Percentiles rank a stretch among this genome's conserved stretches.
These are phyloP conservation scores for Fusarium sp. DNA, from an alignment of 2,329 filamentous ascomycete genomes.

Conservation along the genomic window DNA sequence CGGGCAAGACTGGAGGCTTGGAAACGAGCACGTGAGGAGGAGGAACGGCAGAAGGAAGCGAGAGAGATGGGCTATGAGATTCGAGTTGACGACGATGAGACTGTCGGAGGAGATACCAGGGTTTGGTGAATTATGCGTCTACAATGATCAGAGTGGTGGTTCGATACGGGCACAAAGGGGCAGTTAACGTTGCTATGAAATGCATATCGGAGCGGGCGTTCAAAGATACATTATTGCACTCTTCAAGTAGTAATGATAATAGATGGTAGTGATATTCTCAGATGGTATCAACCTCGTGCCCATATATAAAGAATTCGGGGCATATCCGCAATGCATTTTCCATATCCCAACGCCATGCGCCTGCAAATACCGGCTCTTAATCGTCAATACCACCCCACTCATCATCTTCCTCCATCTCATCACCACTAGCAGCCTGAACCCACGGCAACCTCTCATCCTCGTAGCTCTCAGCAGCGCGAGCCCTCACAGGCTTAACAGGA, in stretches of 20 bases:
- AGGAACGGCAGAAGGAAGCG: constrained; percentile 55
- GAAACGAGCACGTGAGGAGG: constrained; percentile 55
- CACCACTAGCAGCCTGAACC: constrained; percentile 54
- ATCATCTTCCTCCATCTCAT: constrained; percentile 54
- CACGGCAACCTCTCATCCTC: constrained; percentile 79
- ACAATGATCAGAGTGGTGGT: constrained; percentile 2
- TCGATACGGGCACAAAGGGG: neutral
- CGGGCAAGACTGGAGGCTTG: constrained; percentile 59
- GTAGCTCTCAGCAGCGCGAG: constrained; percentile 75
- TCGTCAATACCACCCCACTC: constrained; percentile 78
- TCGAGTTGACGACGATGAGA: constrained; percentile 48
- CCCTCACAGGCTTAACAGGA: constrained; percentile 77
- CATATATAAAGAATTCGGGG: constrained; percentile 19
- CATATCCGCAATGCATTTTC: constrained; percentile 27
- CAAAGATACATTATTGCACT: constrained; percentile 22
- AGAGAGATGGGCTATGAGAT: constrained; percentile 56
- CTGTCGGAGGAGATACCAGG: constrained; percentile 47
- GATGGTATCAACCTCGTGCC: constrained; percentile 42
- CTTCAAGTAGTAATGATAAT: constrained; percentile 25
- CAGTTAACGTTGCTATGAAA: constrained; percentile 26
- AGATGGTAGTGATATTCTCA: constrained; percentile 36
- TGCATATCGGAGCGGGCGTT: constrained; percentile 37
- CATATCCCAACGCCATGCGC: constrained; percentile 46
- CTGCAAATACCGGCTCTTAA: constrained; percentile 51
- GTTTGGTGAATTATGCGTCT: constrained; percentile 35